These are phyloP conservation scores for Suillus clintonianus DNA, from an alignment of 768 basidiomycete genomes.

Conservation along the genomic window DNA sequence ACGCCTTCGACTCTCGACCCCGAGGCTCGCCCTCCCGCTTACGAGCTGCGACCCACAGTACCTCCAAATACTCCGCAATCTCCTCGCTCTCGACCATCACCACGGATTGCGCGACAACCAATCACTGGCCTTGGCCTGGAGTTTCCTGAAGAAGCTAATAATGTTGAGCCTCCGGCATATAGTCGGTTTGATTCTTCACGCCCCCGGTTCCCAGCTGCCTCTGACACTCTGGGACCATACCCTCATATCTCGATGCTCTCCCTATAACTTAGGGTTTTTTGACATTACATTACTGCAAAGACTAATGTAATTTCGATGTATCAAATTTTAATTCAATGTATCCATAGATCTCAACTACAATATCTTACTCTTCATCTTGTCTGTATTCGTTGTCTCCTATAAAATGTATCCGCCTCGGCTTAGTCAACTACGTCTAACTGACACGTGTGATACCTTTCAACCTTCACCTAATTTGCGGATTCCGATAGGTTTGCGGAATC, in stretches of 20 bases:
- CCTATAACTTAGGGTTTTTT: not conserved
- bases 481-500: not conserved
- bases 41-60: constrained; percentile 3
- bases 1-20: not conserved
- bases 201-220: constrained; percentile 17
- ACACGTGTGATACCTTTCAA: not conserved
- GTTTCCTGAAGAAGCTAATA: constrained; percentile 10
- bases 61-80: not conserved
- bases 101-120: not conserved
- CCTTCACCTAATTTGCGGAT: not conserved
- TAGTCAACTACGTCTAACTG: not conserved
- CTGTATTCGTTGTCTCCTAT: not conserved
- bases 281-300: not conserved
- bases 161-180: constrained; percentile 24
- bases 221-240: constrained; percentile 28
- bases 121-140: not conserved
- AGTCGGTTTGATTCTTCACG: constrained; percentile 27
- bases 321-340: not conserved
- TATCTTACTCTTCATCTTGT: not conserved
- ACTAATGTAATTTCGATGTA: not conserved
- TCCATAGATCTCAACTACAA: not conserved
- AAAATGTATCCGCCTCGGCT: not conserved
- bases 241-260: constrained; percentile 19
- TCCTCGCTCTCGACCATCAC: not conserved
- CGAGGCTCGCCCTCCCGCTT: constrained; percentile 22